Evolutionary conservation across 1,139 yeast genomes (phyloP).

Genomic region (Sugiyamaella castrensis): DNA sequence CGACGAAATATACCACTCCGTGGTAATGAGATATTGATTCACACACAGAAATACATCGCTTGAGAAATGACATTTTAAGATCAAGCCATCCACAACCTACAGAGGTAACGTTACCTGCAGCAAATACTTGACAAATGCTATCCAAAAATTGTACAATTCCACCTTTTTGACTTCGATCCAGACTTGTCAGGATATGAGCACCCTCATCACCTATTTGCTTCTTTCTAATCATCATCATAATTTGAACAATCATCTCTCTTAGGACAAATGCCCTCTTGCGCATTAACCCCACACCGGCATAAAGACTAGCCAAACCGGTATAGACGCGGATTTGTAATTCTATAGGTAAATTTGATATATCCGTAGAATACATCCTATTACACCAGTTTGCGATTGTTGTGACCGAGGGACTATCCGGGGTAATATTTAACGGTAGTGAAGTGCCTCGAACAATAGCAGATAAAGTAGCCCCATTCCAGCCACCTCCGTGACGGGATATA

Average conservation of each 20-base stretch:
- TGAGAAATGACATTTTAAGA: conserved; percentile 56
- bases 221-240: too few species aligned
- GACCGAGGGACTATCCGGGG: conserved; percentile 29
- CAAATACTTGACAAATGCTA: conserved; percentile 32
- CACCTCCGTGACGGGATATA: conserved; percentile 50
- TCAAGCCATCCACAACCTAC: conserved; percentile 51
- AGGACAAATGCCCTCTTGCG: conserved; percentile 72
- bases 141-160: conserved; percentile 31
- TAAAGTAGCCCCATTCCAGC: conserved; percentile 45
- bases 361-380: conserved; percentile 46
- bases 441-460: conserved; percentile 42
- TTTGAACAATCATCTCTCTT: conserved; percentile 50
- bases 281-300: conserved; percentile 55
- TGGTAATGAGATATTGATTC: conserved; percentile 49
- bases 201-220: conserved; percentile 34
- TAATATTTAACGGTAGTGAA: conserved; percentile 26
- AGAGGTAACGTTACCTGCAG: conserved; percentile 32
- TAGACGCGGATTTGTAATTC: conserved; percentile 47
- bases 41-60: conserved; percentile 53
- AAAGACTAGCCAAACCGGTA: conserved; percentile 63
- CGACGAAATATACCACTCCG: conserved; percentile 48
- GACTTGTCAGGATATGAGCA: conserved; percentile 5
- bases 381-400: conserved; percentile 37
- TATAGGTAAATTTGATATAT: conserved; percentile 44
- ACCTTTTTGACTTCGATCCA: conserved; percentile 15